Conservation (phyloP, 2,329 filamentous ascomycete genomes). For the Claviceps sp. region DNA sequence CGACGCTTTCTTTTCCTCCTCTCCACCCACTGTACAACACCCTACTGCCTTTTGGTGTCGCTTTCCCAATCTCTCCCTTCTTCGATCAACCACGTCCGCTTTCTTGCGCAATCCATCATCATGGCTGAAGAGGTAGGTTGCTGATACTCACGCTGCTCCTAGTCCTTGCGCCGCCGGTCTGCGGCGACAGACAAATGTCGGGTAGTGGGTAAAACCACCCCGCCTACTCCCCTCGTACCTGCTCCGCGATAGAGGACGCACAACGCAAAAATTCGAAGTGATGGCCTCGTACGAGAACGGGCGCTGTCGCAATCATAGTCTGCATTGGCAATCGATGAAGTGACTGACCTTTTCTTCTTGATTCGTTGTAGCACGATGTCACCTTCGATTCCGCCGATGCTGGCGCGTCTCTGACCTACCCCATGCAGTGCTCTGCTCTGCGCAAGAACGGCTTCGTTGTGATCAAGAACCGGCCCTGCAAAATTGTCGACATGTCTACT, state of each 20-base stretch:
- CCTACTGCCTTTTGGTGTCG: constrained; percentile 11
- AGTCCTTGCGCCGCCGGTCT: constrained; percentile 13
- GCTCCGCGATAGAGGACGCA: constrained; percentile 18
- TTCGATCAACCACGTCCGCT: constrained; percentile 15
- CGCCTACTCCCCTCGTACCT: constrained; percentile 27
- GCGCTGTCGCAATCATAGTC: not conserved
- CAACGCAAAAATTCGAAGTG: constrained; percentile 6
- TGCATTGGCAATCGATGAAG: not conserved
- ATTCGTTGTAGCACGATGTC: constrained; percentile 43
- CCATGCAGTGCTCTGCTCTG: constrained; percentile 99
- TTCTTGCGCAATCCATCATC: constrained; percentile 33
- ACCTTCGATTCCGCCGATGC: constrained; percentile 89
- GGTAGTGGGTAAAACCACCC: constrained; percentile 27
- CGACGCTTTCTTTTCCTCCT: constrained; percentile 5
- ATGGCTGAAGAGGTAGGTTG: constrained; percentile 45
- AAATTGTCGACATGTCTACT: constrained; percentile 99
- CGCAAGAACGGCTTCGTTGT: constrained; percentile 98
- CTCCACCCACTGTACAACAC: constrained; percentile 11
- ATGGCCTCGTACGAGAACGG: too few relatives aligned
- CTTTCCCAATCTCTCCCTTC: constrained; percentile 13
- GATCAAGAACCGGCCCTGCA: constrained; percentile 98
- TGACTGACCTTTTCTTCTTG: constrained; percentile 7
- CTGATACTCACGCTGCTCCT: constrained; percentile 9
- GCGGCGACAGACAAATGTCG: constrained; percentile 7
- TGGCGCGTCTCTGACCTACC: constrained; percentile 86